A percentile compares a stretch with the other conserved stretches of the same genome.
Evolutionary conservation across 495 filamentous ascomycete genomes (phyloP).

Genomic region (Lentithecium fluviatile): DNA sequence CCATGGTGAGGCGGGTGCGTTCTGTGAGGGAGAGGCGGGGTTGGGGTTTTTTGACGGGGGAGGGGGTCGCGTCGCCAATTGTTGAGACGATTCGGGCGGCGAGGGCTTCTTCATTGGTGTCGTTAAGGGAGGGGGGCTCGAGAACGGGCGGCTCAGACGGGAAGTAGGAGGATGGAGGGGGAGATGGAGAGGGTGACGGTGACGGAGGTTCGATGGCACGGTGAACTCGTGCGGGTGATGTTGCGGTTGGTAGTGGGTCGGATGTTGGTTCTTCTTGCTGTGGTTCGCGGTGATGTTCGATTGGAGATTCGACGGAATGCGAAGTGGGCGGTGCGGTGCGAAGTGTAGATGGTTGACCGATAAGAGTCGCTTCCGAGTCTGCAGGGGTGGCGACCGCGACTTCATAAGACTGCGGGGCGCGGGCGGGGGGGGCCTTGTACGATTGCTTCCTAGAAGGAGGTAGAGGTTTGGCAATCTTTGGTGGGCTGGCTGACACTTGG

Average conservation of each 20-base stretch:
- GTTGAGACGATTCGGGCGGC: constrained; percentile 43
- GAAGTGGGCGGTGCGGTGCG: background rate
- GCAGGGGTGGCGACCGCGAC: constrained; percentile 3
- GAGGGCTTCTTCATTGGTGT: constrained; percentile 33
- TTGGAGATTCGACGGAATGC: background rate
- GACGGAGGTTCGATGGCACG: background rate
- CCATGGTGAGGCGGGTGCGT: constrained; percentile 49
- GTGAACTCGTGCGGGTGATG: background rate
- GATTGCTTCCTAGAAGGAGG: constrained; percentile 12
- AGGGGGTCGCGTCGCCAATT: constrained; percentile 42
- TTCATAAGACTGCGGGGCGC: background rate
- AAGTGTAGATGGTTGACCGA: constrained; percentile 5
- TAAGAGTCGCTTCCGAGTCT: constrained; percentile 20
- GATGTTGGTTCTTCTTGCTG: background rate
- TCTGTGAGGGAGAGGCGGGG: constrained; percentile 45
- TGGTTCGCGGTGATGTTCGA: background rate
- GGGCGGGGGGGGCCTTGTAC: background rate
- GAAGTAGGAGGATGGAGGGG: constrained; percentile 21
- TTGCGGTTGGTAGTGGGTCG: constrained; percentile 6
- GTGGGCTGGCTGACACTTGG: constrained; percentile 4
- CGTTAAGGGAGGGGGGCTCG: constrained; percentile 8
- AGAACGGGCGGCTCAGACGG: constrained; percentile 22
- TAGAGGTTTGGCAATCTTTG: constrained; percentile 1
- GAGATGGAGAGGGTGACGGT: constrained; percentile 6
- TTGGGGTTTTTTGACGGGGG: constrained; percentile 38